Base-by-base conservation (phyloP, 2,329 filamentous ascomycete species). In the Verticillium dahliae region DNA sequence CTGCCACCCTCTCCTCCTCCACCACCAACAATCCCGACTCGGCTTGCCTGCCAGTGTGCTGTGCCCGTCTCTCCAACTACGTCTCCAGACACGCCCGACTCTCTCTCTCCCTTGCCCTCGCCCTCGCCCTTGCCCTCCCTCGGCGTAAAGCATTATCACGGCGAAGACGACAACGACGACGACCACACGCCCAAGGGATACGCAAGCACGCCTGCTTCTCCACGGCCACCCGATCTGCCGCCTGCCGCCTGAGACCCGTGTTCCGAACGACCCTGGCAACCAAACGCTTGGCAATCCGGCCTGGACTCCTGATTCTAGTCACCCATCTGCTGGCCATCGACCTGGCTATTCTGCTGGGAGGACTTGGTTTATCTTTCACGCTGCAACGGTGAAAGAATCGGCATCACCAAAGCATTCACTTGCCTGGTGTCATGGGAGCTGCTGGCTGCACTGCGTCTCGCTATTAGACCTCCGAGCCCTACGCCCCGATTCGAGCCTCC, bases 21-120 rank as follows among this genome's bases (percentile, higher is more conserved):
- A 34, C 34, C n/a, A 18, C 18, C 18, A 11, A 18, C 11, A n/a
- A 22, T 18, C 18, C 18, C 15, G n/a, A 14, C 39, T 52, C 45
- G 9, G 11, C 3, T 9, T 52, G n/a, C 45, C 45, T 52, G 22
- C 45, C 7, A 52, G 57, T 60, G 71, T 52, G n/a, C 5, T 4
- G 45, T 52, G 18, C 45, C 45, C 11, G 45, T 52, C 18, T 27
- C 45, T 52, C 45, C 27, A 31, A 31, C 27, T 31, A 4, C 27
- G 4, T 31, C 27, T 31, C 5, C 27, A 31, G 27, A 31, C 27
- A 31, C 27, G 27, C 27, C 27, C 27, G 27, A 31, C 27, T 31
- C 27, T 31, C 27, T 31, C 27, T 31, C 27, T 31, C 27, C 5
- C 27, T 27, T 4, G 3, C 27, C 27, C 27, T 27, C 27, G 27